Evolutionary conservation across 441 rosid genomes (phyloP).

Genomic region (Codiaeum variegatum): DNA sequence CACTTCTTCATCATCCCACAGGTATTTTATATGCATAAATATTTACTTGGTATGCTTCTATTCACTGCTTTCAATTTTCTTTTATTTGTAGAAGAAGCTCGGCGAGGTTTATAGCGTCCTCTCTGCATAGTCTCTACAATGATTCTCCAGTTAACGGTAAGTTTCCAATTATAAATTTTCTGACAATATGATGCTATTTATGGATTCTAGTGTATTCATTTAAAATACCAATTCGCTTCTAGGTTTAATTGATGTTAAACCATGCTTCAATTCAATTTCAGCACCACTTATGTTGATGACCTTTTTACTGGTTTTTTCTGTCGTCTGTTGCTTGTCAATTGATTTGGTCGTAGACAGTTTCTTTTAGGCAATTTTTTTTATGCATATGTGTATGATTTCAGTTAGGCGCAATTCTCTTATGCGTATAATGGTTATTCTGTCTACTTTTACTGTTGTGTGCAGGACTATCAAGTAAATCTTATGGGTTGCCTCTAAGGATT

Average conservation of each 20-base stretch:
- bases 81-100: constrained; percentile 41
- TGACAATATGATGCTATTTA: constrained; percentile 1
- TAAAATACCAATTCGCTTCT: constrained; percentile 16
- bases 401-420: not conserved
- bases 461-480: constrained; percentile 54
- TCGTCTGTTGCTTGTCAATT: too few relatives aligned
- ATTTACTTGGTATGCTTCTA: not conserved
- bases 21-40: constrained; percentile 25
- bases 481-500: constrained; percentile 35
- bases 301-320: too few relatives aligned
- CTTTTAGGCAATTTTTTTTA: not conserved
- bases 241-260: constrained; percentile 14
- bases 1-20: constrained; percentile 30
- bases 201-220: not conserved
- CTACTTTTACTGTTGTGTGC: constrained; percentile 24
- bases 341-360: too few relatives aligned
- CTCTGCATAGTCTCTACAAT: constrained; percentile 42
- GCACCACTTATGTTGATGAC: not conserved
- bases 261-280: not conserved
- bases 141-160: constrained; percentile 42
- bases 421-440: not conserved
- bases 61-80: not conserved
- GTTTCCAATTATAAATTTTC: constrained; percentile 4
- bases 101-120: constrained; percentile 36
- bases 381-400: not conserved